A percentile compares a stretch with the other conserved stretches of the same genome.
phyloP scores from a whole-genome alignment of 371 early-diverging fungal genomes.

The Cokeromyces recurvatus region DNA sequence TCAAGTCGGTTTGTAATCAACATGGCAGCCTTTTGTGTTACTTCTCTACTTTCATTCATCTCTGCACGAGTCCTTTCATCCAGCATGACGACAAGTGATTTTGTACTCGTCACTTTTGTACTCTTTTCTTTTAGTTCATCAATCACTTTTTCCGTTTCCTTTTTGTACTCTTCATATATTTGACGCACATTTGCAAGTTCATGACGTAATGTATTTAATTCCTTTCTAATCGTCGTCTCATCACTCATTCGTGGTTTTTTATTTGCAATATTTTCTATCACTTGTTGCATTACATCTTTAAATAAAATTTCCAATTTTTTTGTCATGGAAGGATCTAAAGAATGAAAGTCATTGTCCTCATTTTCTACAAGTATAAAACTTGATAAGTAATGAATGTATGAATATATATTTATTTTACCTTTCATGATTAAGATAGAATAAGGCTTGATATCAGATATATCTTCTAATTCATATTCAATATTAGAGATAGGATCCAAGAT shows the following conservation, averaged over 20 bases:
- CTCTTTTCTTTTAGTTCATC: conserved; percentile 4
- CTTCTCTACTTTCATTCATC: conserved; percentile 57
- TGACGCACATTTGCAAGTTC: not conserved
- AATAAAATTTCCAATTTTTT: too few relatives aligned
- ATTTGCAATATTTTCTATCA: too few relatives aligned
- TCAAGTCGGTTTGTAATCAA: conserved; percentile 56
- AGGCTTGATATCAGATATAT: conserved; percentile 46
- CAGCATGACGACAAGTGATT: conserved; percentile 22
- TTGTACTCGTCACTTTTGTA: conserved; percentile 9
- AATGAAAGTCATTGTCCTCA: too few relatives aligned
- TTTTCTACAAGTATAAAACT: not conserved
- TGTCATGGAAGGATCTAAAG: too few relatives aligned
- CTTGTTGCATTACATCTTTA: too few relatives aligned
- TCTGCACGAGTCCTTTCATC: conserved; percentile 33
- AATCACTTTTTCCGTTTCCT: not conserved
- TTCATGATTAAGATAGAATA: conserved; percentile 51
- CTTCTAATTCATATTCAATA: conserved; percentile 61
- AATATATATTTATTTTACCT: conserved; percentile 20
- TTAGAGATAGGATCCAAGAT: conserved; percentile 46
- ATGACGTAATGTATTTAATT: conserved; percentile 5
- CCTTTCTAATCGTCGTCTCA: too few relatives aligned
- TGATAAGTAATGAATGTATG: not conserved
- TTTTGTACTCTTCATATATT: conserved; percentile 1
- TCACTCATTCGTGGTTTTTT: not conserved
- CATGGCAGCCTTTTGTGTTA: conserved; percentile 53